phyloP scores from a whole-genome alignment of 2,329 filamentous ascomycete species.

The Aspergillus arachidicola region DNA sequence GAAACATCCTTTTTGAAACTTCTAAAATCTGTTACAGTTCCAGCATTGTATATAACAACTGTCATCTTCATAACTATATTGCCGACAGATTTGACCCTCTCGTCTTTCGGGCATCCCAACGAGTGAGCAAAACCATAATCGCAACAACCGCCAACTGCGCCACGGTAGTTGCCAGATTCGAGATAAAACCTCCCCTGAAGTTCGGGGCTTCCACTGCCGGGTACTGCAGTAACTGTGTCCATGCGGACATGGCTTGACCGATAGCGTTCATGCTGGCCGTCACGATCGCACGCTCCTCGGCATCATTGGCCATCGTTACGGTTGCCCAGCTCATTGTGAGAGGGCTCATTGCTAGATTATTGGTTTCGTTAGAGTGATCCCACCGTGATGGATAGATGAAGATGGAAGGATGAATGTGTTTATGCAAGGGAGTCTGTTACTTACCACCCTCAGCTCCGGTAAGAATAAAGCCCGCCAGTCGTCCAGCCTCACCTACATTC shows the following conservation, averaged over 20 bases:
- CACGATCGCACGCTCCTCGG: constrained; percentile 46
- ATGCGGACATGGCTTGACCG: constrained; percentile 46
- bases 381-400: neutral
- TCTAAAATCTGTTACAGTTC: too few species aligned
- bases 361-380: neutral
- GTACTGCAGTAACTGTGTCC: constrained; percentile 44
- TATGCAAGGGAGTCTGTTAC: neutral
- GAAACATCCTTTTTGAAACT: too few species aligned
- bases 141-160: neutral
- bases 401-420: neutral
- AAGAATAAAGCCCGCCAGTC: neutral
- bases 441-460: neutral
- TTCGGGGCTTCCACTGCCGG: constrained; percentile 40
- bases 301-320: constrained; percentile 40
- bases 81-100: neutral
- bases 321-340: constrained; percentile 48
- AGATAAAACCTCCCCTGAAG: constrained; percentile 23
- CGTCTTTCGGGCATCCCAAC: neutral
- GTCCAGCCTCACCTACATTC: neutral
- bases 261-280: constrained; percentile 50
- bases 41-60: too few species aligned
- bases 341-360: constrained; percentile 24
- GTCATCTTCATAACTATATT: neutral
- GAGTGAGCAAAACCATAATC: neutral
- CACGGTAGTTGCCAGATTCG: neutral